Conservation (phyloP, 1,284 basidiomycete genomes). For the Uromyces viciae-fabae region DNA sequence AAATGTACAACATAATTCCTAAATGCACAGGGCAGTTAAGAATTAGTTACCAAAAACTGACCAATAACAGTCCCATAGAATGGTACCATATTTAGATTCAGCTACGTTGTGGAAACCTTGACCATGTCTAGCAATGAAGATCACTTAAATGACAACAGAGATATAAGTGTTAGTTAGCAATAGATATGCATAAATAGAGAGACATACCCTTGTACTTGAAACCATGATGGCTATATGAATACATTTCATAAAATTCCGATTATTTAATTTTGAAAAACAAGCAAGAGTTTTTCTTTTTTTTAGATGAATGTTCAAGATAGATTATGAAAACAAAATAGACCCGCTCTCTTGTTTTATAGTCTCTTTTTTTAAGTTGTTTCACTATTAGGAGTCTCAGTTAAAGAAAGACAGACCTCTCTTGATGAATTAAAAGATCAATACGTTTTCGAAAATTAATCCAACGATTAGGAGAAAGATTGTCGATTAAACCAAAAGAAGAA, state of each 20-base stretch:
- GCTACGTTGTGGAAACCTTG: slow-evolving; percentile 70
- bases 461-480: background rate
- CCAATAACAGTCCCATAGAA: slow-evolving; percentile 50
- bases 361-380: too few relatives aligned
- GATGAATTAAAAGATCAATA: background rate
- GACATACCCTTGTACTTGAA: slow-evolving; percentile 17
- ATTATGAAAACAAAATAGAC: too few relatives aligned
- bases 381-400: too few relatives aligned
- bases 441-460: slow-evolving; percentile 21
- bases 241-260: too few relatives aligned
- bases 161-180: background rate
- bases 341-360: too few relatives aligned
- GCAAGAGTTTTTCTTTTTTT: too few relatives aligned
- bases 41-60: background rate
- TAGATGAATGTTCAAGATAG: too few relatives aligned
- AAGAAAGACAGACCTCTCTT: background rate
- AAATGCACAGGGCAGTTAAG: background rate
- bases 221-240: background rate
- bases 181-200: background rate
- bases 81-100: slow-evolving; percentile 66
- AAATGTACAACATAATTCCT: background rate
- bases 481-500: slow-evolving; percentile 32
- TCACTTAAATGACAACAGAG: slow-evolving; percentile 52
- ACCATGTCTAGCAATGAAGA: slow-evolving; percentile 68
- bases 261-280: too few relatives aligned